Percentiles rank a stretch among this genome's conserved stretches.
phyloP scores from a whole-genome alignment of 768 basidiomycete species.

The Grammothele lineata region DNA sequence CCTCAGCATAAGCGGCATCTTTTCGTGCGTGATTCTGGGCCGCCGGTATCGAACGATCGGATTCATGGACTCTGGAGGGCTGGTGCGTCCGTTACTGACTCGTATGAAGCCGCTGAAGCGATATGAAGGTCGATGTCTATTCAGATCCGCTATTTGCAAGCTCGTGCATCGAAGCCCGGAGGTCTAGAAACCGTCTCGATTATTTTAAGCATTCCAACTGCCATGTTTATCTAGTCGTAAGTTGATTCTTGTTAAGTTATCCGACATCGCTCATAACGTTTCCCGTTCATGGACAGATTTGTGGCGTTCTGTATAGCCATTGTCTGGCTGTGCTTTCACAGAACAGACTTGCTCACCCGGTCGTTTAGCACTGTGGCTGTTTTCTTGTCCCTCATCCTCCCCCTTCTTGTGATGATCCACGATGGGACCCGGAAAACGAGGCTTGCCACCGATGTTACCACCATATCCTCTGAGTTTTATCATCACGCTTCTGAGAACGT shows the following conservation, averaged over 20 bases:
- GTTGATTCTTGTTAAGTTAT: not conserved
- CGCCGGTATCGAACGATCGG: slow-evolving; percentile 36
- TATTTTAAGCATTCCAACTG: slow-evolving; percentile 26
- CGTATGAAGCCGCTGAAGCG: not conserved
- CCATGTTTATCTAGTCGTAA: slow-evolving; percentile 22
- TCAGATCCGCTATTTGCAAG: slow-evolving; percentile 24
- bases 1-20: slow-evolving; percentile 37
- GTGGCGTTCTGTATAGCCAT: slow-evolving; percentile 8
- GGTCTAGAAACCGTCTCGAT: slow-evolving; percentile 36
- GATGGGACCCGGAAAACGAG: not conserved
- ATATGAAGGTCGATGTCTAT: not conserved
- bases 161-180: slow-evolving; percentile 8
- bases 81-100: slow-evolving; percentile 27
- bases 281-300: slow-evolving; percentile 1
- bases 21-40: slow-evolving; percentile 40
- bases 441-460: too few species aligned
- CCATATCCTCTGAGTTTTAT: too few species aligned
- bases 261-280: not conserved
- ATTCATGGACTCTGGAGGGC: slow-evolving; percentile 26
- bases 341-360: not conserved
- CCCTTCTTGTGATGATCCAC: not conserved
- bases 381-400: not conserved
- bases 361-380: not conserved
- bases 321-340: slow-evolving; percentile 11
- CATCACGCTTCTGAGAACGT: too few species aligned